phyloP scores from a whole-genome alignment of 1,284 basidiomycete species.

The Marasmius fiardii region DNA sequence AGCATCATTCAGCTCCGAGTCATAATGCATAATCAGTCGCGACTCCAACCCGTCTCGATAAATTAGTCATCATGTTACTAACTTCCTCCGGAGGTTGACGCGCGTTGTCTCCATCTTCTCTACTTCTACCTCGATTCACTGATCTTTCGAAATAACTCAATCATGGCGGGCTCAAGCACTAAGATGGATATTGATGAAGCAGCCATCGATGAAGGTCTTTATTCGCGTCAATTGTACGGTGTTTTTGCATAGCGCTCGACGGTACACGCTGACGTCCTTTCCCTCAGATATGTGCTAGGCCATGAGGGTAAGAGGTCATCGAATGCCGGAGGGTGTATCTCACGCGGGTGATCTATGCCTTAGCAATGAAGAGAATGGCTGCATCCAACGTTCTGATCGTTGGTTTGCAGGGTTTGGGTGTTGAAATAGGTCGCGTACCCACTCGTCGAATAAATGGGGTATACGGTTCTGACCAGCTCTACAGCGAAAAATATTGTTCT shows the following conservation, averaged over 20 bases:
- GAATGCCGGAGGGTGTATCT: not conserved
- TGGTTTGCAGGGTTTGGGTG: slow-evolving; percentile 91
- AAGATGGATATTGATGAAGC: slow-evolving; percentile 85
- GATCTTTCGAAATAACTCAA: slow-evolving; percentile 1
- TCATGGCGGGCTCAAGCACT: slow-evolving; percentile 50
- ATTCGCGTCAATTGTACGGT: slow-evolving; percentile 92
- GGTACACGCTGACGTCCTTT: slow-evolving; percentile 18
- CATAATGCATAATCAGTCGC: too few relatives aligned
- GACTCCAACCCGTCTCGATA: too few relatives aligned
- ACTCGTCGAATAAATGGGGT: slow-evolving; percentile 5
- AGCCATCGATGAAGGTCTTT: slow-evolving; percentile 87
- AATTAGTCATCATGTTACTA: not conserved
- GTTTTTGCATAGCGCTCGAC: slow-evolving; percentile 5
- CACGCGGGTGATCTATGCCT: not conserved
- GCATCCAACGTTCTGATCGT: slow-evolving; percentile 94
- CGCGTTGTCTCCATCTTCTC: not conserved
- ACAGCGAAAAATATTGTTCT: slow-evolving; percentile 94
- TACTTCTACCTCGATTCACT: slow-evolving; percentile 7
- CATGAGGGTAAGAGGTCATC: slow-evolving; percentile 74
- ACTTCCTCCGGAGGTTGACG: not conserved
- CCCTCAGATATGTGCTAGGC: slow-evolving; percentile 85
- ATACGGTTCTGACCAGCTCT: slow-evolving; percentile 9
- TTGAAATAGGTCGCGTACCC: slow-evolving; percentile 81
- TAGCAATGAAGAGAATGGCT: slow-evolving; percentile 99
- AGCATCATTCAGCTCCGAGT: too few relatives aligned